phyloP scores from a whole-genome alignment of 306 rosid species.

The Medicago arabica region DNA sequence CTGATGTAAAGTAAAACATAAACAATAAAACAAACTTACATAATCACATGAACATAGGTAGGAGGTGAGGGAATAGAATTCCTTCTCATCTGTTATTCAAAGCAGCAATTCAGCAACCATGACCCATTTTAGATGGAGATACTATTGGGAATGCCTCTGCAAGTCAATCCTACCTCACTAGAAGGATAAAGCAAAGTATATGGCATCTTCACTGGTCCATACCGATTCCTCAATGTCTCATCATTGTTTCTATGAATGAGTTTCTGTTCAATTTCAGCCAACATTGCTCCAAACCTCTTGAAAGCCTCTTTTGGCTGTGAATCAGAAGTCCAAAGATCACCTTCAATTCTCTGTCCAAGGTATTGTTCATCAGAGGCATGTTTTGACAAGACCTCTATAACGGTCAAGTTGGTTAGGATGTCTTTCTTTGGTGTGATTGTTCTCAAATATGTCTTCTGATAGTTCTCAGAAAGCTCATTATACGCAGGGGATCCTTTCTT shows the following conservation, averaged over 20 bases:
- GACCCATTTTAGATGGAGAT: slow-evolving; percentile 51
- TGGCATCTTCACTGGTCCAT: slow-evolving; percentile 70
- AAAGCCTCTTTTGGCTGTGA: slow-evolving; percentile 18
- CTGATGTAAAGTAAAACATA: background rate
- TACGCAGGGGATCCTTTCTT: slow-evolving; percentile 57
- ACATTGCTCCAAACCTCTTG: slow-evolving; percentile 41
- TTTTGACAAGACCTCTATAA: slow-evolving; percentile 67
- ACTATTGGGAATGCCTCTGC: slow-evolving; percentile 80
- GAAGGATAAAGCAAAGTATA: slow-evolving; percentile 76
- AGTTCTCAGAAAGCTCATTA: slow-evolving; percentile 52
- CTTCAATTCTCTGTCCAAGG: slow-evolving; percentile 55
- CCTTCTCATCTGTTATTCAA: background rate
- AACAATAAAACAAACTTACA: background rate
- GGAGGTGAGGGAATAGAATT: background rate
- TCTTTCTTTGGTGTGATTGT: slow-evolving; percentile 63
- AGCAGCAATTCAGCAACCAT: background rate
- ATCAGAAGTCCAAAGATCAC: slow-evolving; percentile 43
- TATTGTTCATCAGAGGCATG: slow-evolving; percentile 66
- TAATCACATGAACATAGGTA: background rate
- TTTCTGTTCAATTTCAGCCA: slow-evolving; percentile 41
- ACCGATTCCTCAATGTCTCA: slow-evolving; percentile 49
- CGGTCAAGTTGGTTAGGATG: slow-evolving; percentile 55
- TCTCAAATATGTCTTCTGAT: slow-evolving; percentile 51
- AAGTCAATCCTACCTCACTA: slow-evolving; percentile 67
- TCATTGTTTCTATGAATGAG: slow-evolving; percentile 42